These are phyloP conservation scores for Aspergillus pseudotamarii DNA, from an alignment of 2,329 filamentous ascomycete species.

Conservation along the genomic window DNA sequence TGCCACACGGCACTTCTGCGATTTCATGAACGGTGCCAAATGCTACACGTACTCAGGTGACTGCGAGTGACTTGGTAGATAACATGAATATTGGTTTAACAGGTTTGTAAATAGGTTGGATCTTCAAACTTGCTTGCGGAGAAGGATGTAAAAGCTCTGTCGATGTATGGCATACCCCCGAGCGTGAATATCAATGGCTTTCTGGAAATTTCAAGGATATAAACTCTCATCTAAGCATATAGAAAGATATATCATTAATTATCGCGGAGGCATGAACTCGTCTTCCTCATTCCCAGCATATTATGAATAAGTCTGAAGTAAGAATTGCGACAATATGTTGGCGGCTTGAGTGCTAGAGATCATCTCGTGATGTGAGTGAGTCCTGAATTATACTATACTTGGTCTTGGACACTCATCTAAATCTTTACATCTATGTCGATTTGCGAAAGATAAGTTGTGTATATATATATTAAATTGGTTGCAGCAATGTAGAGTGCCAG, in stretches of 20 bases:
- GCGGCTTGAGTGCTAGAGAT: too few species aligned
- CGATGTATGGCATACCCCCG: too few species aligned
- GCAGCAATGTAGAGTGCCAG: background rate
- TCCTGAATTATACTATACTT: background rate
- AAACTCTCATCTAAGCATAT: too few species aligned
- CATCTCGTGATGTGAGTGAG: background rate
- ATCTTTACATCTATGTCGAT: background rate
- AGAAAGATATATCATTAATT: background rate
- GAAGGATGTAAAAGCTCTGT: too few species aligned
- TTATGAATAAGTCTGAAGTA: background rate
- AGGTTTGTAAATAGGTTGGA: background rate
- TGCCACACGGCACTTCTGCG: background rate
- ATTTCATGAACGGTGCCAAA: background rate
- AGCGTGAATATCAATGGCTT: too few species aligned
- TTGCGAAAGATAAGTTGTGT: background rate
- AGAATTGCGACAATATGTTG: background rate
- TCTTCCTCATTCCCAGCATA: background rate
- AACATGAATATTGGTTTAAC: background rate
- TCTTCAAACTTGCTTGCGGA: too few species aligned
- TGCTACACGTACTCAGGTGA: background rate
- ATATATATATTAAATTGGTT: background rate
- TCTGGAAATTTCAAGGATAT: too few species aligned
- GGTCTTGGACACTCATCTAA: background rate
- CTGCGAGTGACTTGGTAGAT: background rate
- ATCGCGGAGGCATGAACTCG: background rate